Base-by-base conservation (phyloP, 768 basidiomycete genomes). In the Serendipita sp. region DNA sequence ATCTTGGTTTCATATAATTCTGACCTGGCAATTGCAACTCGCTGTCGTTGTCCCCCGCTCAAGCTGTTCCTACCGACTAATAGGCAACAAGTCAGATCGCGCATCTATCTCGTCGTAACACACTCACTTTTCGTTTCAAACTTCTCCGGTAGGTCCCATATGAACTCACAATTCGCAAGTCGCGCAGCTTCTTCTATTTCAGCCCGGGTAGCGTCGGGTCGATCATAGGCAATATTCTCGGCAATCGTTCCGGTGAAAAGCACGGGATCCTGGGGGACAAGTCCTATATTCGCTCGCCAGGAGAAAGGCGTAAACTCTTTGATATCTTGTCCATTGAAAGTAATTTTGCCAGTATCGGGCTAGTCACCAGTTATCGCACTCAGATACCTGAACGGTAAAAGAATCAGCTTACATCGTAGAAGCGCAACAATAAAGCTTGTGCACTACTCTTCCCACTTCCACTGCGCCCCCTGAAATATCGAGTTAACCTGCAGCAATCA, bases 381-480 rank as follows among this genome's bases (percentile, higher is more conserved):
- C 40, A 40, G 5, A 6, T 40, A 5, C 13, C 2, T 40, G 40
- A 40, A 31, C 66, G 64, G 18, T 69, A 67, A 5, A 73, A 73
- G 62, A 40, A 40, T 6, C 2, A 40, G 13, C 55, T 37, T n/a
- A 60, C 55, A 31, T 94, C 91, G 70, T 95, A 95, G 75, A 91
- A 95, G 64, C 91, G 79, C 66, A 92, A 75, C 53, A 95, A 79
- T 18, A 98, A 79, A 10, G 88, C 86, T 69, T 94, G 91, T 37
- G 95, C 79, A 2, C 91, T 93, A 4, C 89, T 92, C 76, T 98
- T 98, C 63, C 95, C 95, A 64, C 91, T 86, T 5, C 95, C 95
- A 69, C 91, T 94, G 72, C 84, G 84, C 2, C 95, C 95, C 10
- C 91, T 94, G 67, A 34, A 66, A 64, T 63, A 37, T 40, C 36